Evolutionary conservation across 108 stramenopile species (phyloP).

Genomic region (Fragilaria crotonensis): DNA sequence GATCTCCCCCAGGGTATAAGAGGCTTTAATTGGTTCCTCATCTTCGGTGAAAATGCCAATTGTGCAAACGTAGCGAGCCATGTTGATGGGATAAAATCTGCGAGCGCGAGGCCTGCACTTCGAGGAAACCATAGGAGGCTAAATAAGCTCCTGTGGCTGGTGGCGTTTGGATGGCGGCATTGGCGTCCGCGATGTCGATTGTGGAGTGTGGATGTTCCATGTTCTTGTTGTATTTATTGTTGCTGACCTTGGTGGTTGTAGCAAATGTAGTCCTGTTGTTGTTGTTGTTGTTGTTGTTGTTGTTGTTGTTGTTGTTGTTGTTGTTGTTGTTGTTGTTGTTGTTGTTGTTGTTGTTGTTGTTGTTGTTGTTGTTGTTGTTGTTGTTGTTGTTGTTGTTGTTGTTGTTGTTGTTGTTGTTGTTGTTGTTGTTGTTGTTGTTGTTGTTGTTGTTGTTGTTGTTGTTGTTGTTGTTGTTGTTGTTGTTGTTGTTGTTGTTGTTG

Average conservation of each 20-base stretch:
- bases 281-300: slow-evolving; percentile 1
- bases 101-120: no score
- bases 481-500: slow-evolving; percentile 1
- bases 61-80: no score
- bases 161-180: no score
- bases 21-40: no score
- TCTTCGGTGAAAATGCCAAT: no score
- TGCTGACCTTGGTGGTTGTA: not conserved
- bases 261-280: no score
- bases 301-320: slow-evolving; percentile 1
- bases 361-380: slow-evolving; percentile 1
- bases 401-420: slow-evolving; percentile 1
- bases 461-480: slow-evolving; percentile 1
- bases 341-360: slow-evolving; percentile 1
- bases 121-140: no score
- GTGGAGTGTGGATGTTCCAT: no score
- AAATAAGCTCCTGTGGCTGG: no score
- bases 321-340: slow-evolving; percentile 2
- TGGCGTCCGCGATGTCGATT: no score
- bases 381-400: slow-evolving; percentile 2
- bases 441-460: slow-evolving; percentile 2
- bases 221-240: not conserved
- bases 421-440: slow-evolving; percentile 1
- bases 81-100: no score
- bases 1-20: no score